Base-by-base conservation (phyloP, 164 flowering plant species). In the Aristolochia californica region DNA sequence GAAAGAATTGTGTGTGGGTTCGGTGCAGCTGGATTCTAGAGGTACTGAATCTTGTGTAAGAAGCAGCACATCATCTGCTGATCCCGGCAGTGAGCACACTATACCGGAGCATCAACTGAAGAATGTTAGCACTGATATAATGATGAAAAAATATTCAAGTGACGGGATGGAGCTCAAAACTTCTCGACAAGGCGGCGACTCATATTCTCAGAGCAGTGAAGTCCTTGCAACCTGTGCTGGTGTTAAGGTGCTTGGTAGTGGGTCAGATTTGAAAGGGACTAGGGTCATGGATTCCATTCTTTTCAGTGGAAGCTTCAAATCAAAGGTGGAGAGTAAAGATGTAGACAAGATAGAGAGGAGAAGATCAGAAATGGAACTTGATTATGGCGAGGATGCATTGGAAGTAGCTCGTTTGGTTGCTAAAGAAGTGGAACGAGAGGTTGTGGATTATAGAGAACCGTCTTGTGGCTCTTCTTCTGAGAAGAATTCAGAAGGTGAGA, bases 341-440 rank as follows among this genome's bases (percentile, higher is more conserved):
- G 49, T 70, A 48, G 72, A 55, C 50, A 40, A 66, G 21, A 53
- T 58, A 30, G 63, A 62, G 25, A 71, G 63, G 51, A 69, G 60
- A 49, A 63, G 55, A 55, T 70, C 87, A 26, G 79, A 75, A 62
- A 65, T 75, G 68, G 94, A 78, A 45, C 68, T 79, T 26, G 96
- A 85, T 27, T 80, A 77, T 76, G 91, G 84, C 13, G 78, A 79
- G 59, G 97, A 89, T 74, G 83, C 99, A 22, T 62, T 90, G 64
- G 90, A 93, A 71, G 77, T 85, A 60, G 96, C 97, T 68, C 63
- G 85, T 48, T 78, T 77, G 60, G 97, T 89, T 61, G 95, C 91
- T 26, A 78, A 77, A 59, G 87, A 83, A 72, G 91, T 82, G 34
- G 90, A 76, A 69, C 73, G 81, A 63, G 84, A 87, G 67, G 82